A percentile compares a stretch with the other conserved stretches of the same genome.
Conservation (phyloP, 768 basidiomycete species). For the Boletus bicolor region DNA sequence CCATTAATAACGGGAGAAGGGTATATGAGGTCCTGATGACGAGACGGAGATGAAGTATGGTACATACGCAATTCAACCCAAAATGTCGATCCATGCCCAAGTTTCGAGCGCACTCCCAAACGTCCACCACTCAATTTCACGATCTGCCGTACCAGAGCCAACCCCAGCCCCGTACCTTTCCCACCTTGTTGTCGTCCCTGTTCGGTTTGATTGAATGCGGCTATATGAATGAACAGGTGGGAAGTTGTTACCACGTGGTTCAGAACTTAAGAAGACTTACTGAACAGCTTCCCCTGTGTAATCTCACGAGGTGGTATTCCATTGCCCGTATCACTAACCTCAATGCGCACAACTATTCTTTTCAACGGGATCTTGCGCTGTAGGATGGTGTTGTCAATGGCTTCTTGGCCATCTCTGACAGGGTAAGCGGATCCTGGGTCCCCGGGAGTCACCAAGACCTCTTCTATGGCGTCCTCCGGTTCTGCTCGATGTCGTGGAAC, state of each 20-base stretch:
- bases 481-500: constrained; percentile 1
- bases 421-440: constrained; percentile 19
- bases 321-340: constrained; percentile 73
- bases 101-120: constrained; percentile 62
- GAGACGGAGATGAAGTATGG: constrained; percentile 10
- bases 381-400: neutral
- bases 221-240: constrained; percentile 32
- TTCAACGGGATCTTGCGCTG: constrained; percentile 38
- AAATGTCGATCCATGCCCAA: constrained; percentile 76
- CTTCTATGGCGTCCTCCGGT: constrained; percentile 21
- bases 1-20: constrained; percentile 4
- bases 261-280: constrained; percentile 38
- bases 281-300: constrained; percentile 66
- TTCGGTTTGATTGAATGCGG: constrained; percentile 77
- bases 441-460: constrained; percentile 28
- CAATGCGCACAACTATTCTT: constrained; percentile 77
- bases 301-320: constrained; percentile 67
- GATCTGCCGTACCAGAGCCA: constrained; percentile 76
- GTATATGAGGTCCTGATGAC: constrained; percentile 9
- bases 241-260: neutral
- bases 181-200: constrained; percentile 72
- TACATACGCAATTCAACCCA: constrained; percentile 75
- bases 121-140: constrained; percentile 73
- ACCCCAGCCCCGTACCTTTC: constrained; percentile 69
- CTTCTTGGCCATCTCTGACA: neutral